Percentiles rank a stretch among this genome's conserved stretches.
These are phyloP conservation scores for Boletus coccyginus DNA, from an alignment of 768 basidiomycete genomes.

Conservation along the genomic window DNA sequence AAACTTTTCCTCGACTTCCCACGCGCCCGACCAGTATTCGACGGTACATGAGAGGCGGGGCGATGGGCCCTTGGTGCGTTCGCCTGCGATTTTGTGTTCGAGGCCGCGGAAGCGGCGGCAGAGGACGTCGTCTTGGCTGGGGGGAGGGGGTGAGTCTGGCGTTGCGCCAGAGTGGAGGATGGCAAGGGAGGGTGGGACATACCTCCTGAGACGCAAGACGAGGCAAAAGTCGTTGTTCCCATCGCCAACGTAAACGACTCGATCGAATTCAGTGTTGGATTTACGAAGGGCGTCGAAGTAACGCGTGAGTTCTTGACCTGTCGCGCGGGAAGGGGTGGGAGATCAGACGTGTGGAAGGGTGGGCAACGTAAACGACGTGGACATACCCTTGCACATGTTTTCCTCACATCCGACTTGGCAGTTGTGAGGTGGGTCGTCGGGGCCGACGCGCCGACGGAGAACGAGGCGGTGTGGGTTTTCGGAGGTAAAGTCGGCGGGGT, in stretches of 20 bases:
- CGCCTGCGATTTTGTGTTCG: constrained; percentile 70
- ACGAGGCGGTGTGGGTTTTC: constrained; percentile 64
- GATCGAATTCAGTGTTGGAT: constrained; percentile 60
- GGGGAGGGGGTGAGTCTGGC: neutral
- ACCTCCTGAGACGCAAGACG: constrained; percentile 75
- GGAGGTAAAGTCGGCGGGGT: constrained; percentile 84
- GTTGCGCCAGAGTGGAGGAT: too few relatives aligned
- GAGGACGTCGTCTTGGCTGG: constrained; percentile 78
- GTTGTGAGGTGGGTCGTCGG: constrained; percentile 71
- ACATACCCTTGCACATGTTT: constrained; percentile 96
- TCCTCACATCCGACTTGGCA: constrained; percentile 88
- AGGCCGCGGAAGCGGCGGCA: constrained; percentile 80
- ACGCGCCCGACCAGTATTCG: constrained; percentile 89
- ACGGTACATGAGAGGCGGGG: constrained; percentile 69
- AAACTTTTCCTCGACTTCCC: constrained; percentile 93
- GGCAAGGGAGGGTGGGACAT: neutral
- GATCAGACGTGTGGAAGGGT: too few relatives aligned
- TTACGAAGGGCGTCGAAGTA: constrained; percentile 55
- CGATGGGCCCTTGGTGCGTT: constrained; percentile 45
- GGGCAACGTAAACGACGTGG: too few relatives aligned
- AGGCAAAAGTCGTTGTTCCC: constrained; percentile 97
- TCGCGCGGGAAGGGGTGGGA: too few relatives aligned
- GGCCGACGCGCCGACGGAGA: constrained; percentile 73
- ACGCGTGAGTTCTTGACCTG: constrained; percentile 90
- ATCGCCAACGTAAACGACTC: constrained; percentile 89